Base-by-base conservation (phyloP, 768 basidiomycete species). In the Termitomyces sp. region DNA sequence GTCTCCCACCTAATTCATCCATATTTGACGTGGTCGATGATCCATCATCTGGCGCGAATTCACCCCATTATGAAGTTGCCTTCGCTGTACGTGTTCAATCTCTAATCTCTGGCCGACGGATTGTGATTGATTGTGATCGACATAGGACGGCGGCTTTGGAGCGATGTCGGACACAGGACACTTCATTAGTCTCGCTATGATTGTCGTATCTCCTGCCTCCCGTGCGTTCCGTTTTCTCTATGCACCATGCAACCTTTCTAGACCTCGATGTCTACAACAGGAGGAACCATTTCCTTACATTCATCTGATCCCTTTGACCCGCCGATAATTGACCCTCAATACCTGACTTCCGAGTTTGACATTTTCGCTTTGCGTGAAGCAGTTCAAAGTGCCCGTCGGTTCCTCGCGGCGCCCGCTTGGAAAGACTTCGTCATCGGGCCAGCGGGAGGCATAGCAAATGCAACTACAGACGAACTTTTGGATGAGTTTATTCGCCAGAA, bases 241-340 rank as follows among this genome's bases (percentile, higher is more conserved):
- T 31, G 9, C 24, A 22, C 22, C 4, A 18, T 37, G 9, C 31
- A 22, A 15, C 8, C 11, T 5, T 11, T 52, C 8, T 6, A 39
- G 24, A 24, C 8, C 8, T 18, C 27, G 24, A 37, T 11, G 36
- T 37, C 9, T 22, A 22, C 4, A 24, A 8, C 46, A 70, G 69
- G 69, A 49, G 70, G 70, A n/a, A 46, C 60, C 6, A 24, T 71
- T n/a, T 65, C 60, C 4, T 54, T 80, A 61, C 74, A 67, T 49
- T 76, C 77, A 20, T 72, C 68, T 18, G 64, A 73, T 61, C 69
- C 77, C 24, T 81, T 81, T 65, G 70, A 69, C 48, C 52, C 68
- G 34, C 80, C 81, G 1, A 52, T 69, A 6, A 65, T 84, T 66
- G 74, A 83, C 63, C 78, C 80, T 0, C 49, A 39, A 34, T 60